phyloP scores from a whole-genome alignment of 1,284 basidiomycete genomes.

The Ganoderma lingzhi region DNA sequence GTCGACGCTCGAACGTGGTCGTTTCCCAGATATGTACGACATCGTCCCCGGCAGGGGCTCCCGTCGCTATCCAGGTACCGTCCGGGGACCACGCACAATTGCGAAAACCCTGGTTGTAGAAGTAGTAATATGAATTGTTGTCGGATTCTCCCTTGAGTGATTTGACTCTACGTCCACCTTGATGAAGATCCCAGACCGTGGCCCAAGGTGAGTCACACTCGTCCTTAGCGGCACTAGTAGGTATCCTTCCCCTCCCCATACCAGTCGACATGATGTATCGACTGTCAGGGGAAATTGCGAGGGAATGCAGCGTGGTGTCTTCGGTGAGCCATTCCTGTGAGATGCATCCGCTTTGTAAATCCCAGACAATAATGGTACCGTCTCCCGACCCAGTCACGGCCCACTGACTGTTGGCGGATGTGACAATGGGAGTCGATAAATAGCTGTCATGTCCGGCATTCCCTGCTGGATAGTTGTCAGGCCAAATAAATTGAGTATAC shows the following conservation, averaged over 20 bases:
- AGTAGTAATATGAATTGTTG: neutral
- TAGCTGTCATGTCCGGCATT: neutral
- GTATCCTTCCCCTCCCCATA: neutral
- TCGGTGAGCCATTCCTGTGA: neutral
- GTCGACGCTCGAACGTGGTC: neutral
- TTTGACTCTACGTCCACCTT: neutral
- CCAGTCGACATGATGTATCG: neutral
- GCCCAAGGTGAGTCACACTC: no score
- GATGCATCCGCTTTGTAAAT: neutral
- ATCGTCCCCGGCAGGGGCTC: neutral
- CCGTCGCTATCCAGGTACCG: neutral
- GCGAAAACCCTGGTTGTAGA: no score
- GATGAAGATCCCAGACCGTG: neutral
- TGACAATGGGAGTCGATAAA: neutral
- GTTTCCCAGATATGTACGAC: neutral
- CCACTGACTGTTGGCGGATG: neutral
- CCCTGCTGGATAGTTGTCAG: neutral
- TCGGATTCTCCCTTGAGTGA: neutral
- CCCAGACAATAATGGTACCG: neutral
- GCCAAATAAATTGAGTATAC: no score
- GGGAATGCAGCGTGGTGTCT: neutral
- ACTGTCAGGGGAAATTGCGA: neutral
- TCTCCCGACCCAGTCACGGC: neutral
- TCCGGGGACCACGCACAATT: neutral
- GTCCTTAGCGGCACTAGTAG: neutral